Conservation (phyloP, 106 monocot genomes). For the Dioscorea zingiberensis region DNA sequence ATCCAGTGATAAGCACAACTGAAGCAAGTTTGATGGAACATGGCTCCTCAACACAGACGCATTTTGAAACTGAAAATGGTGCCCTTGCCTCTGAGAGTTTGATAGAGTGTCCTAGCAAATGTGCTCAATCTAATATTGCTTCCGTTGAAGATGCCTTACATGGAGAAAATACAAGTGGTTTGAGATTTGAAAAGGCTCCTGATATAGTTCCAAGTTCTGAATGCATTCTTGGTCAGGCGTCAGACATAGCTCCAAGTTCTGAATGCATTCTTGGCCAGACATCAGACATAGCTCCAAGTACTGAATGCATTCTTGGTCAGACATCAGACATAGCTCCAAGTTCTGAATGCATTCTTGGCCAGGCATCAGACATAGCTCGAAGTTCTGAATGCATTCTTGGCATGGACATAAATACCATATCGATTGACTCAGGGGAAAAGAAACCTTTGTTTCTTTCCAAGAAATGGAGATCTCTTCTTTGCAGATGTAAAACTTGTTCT, state of each 20-base stretch:
- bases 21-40: conserved; percentile 21
- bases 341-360: no score
- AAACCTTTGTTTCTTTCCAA: conserved; percentile 79
- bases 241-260: no score
- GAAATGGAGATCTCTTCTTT: conserved; percentile 76
- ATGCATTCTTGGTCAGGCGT: no score
- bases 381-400: conserved; percentile 54
- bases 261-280: no score
- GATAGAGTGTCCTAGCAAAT: conserved; percentile 1
- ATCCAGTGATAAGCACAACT: conserved; percentile 9
- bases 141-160: conserved; percentile 12
- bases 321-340: no score
- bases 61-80: conserved; percentile 19
- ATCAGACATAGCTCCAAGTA: no score
- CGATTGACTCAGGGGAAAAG: conserved; percentile 28
- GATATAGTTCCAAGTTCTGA: no score
- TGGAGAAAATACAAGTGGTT: conserved; percentile 15
- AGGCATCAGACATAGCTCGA: neutral
- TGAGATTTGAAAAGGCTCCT: neutral
- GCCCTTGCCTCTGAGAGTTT: conserved; percentile 1
- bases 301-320: no score
- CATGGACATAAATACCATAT: conserved; percentile 31
- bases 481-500: conserved; percentile 57
- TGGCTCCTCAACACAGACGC: conserved; percentile 10
- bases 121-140: conserved; percentile 7